Conservation (phyloP, 2,329 filamentous ascomycete species). For the Penicillium sp. region DNA sequence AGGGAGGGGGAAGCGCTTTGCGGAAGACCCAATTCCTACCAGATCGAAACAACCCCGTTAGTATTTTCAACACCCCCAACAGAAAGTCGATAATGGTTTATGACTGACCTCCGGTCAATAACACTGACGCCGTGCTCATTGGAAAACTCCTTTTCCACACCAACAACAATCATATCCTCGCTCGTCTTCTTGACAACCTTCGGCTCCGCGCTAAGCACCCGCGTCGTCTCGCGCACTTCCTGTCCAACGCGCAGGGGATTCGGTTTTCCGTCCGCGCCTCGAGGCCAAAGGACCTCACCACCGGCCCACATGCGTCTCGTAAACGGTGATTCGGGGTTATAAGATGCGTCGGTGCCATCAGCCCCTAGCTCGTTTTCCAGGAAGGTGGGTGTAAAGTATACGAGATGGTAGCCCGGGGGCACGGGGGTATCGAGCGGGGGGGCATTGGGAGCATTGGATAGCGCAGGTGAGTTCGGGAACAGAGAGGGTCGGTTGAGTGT, state of each 20-base stretch:
- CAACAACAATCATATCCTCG: constrained; percentile 65
- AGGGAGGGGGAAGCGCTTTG: constrained; percentile 34
- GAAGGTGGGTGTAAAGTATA: constrained; percentile 63
- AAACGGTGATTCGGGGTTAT: constrained; percentile 62
- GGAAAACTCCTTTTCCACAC: constrained; percentile 62
- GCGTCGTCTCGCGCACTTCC: constrained; percentile 58
- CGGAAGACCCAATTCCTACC: constrained; percentile 50
- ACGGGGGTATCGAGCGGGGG: constrained; percentile 49
- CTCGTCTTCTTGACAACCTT: constrained; percentile 59
- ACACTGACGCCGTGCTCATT: constrained; percentile 55
- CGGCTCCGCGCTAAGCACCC: constrained; percentile 54
- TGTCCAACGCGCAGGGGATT: constrained; percentile 57
- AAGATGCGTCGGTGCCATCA: constrained; percentile 63
- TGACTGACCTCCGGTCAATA: constrained; percentile 54
- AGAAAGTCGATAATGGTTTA: too few species aligned
- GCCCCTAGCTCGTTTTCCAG: constrained; percentile 56
- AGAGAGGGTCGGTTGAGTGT: constrained; percentile 57
- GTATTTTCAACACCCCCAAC: background rate
- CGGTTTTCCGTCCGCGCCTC: constrained; percentile 27
- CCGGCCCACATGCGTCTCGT: constrained; percentile 70
- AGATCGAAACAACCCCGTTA: background rate
- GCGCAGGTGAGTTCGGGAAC: constrained; percentile 40
- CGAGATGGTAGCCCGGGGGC: constrained; percentile 63
- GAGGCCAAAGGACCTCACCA: constrained; percentile 58
- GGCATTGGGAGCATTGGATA: constrained; percentile 43